Conservation (phyloP, 352 stramenopile species). For the Pythium dissotocum region DNA sequence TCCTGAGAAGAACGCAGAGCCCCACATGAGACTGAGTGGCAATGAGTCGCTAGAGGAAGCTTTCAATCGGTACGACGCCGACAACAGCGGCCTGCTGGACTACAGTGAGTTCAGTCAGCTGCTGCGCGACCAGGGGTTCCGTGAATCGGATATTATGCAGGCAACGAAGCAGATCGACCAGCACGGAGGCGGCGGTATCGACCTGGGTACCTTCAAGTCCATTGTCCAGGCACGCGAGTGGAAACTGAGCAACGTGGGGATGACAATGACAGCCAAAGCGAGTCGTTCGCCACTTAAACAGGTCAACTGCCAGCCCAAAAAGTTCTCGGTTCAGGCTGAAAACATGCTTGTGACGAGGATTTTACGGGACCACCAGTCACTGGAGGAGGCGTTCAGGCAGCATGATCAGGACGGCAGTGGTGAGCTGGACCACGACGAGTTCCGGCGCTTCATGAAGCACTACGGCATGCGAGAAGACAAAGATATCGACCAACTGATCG, state of each 20-base stretch:
- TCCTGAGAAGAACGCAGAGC: neutral
- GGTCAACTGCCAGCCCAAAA: neutral
- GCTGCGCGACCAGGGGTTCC: constrained; percentile 40
- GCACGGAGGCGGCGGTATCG: constrained; percentile 8
- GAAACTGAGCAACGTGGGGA: constrained; percentile 15
- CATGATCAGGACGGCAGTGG: constrained; percentile 44
- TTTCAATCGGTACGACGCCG: constrained; percentile 45
- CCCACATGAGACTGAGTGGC: constrained; percentile 5
- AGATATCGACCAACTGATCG: constrained; percentile 40
- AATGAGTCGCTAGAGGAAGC: constrained; percentile 20
- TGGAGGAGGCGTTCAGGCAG: constrained; percentile 39
- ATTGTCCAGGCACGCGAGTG: constrained; percentile 27
- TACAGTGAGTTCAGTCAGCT: constrained; percentile 36
- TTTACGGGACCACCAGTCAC: constrained; percentile 35
- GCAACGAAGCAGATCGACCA: constrained; percentile 34
- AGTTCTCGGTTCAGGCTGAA: constrained; percentile 1
- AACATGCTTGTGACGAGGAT: constrained; percentile 32
- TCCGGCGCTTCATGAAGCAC: constrained; percentile 53
- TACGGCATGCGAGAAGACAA: constrained; percentile 41
- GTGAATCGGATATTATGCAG: constrained; percentile 29
- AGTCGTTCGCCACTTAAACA: neutral
- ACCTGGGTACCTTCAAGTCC: constrained; percentile 30
- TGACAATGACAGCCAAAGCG: neutral
- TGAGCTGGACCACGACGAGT: constrained; percentile 50
- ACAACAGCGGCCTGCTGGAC: constrained; percentile 36